Base-by-base conservation (phyloP, 768 basidiomycete species). In the Dioszegia crocea region DNA sequence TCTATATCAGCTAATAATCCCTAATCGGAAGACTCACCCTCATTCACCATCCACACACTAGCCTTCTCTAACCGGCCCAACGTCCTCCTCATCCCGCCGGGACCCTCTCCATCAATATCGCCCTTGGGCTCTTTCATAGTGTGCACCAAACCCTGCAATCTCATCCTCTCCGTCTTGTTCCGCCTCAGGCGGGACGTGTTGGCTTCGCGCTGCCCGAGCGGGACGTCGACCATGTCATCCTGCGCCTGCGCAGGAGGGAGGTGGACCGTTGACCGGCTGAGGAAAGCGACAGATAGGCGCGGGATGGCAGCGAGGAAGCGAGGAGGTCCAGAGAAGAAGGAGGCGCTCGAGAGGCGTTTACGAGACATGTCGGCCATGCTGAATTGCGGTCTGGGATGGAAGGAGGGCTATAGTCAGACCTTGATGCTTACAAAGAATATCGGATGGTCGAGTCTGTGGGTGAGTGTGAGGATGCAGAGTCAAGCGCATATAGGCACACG, bases 21-120 rank as follows among this genome's bases (percentile, higher is more conserved):
- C 23, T 4, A 23, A 1, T 27, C 9, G 19, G 1, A 9, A 11
- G 19, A 58, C 77, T 50, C 40, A 68, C 92, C 92, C 72, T 93
- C 91, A 74, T 93, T 92, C 76, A 92, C 89, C 87, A 91, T 88
- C 91, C 91, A 94, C n/a, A 85, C 67, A 64, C 82, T 81, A 67
- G 83, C 81, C 64, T 76, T 82, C 66, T 84, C 81, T 43, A 68
- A 29, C 23, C 36, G 40, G 31, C 51, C 51, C 39, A 53, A 21
- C 9, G 51, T 40, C 51, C 17, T 53, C 21, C 66, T 45, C 79
- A 62, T 71, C 2, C 80, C 79, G 52, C 66, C 76, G 8, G 6
- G 8, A 6, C 33, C 33, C 14, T 33, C 57, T 24, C 57, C 31
- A 60, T 80, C 80, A 16, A 74, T 74, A 0, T 74, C 69, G 5